A percentile compares a stretch with the other conserved stretches of the same genome.
phyloP scores from a whole-genome alignment of 306 rosid species.

The Aeschynomene evenia region DNA sequence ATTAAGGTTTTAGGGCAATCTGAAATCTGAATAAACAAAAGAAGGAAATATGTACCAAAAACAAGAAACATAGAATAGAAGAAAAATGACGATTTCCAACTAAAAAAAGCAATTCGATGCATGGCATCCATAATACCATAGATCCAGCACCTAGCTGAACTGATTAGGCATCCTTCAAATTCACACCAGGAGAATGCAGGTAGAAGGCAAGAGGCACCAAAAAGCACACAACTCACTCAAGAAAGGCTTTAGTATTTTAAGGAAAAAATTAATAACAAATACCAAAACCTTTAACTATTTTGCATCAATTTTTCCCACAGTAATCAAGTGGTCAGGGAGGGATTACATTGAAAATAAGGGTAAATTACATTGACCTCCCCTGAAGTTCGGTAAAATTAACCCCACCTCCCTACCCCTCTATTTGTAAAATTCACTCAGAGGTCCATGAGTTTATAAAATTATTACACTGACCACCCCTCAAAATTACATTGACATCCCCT shows the following conservation, averaged over 20 bases:
- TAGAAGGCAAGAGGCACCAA: not conserved
- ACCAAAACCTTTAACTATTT: not conserved
- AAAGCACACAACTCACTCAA: not conserved
- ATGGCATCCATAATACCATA: not conserved
- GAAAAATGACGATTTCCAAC: not conserved
- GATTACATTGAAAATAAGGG: too few species aligned
- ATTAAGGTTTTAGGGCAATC: not conserved
- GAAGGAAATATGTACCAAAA: not conserved
- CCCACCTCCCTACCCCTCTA: too few species aligned
- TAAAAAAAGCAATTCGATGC: not conserved
- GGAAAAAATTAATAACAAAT: not conserved
- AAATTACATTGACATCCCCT: too few species aligned
- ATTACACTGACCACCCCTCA: too few species aligned
- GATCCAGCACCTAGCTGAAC: constrained; percentile 14
- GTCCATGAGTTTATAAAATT: too few species aligned
- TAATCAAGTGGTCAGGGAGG: too few species aligned
- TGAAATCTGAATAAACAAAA: not conserved
- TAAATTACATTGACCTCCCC: too few species aligned
- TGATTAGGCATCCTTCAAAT: constrained; percentile 11
- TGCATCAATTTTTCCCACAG: not conserved
- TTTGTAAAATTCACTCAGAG: too few species aligned
- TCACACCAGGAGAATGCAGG: constrained; percentile 1
- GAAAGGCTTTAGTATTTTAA: not conserved
- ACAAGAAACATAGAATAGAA: not conserved
- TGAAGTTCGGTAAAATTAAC: too few species aligned